Conservation (phyloP, 2,329 filamentous ascomycete species). For the Xylariaceae sp. region DNA sequence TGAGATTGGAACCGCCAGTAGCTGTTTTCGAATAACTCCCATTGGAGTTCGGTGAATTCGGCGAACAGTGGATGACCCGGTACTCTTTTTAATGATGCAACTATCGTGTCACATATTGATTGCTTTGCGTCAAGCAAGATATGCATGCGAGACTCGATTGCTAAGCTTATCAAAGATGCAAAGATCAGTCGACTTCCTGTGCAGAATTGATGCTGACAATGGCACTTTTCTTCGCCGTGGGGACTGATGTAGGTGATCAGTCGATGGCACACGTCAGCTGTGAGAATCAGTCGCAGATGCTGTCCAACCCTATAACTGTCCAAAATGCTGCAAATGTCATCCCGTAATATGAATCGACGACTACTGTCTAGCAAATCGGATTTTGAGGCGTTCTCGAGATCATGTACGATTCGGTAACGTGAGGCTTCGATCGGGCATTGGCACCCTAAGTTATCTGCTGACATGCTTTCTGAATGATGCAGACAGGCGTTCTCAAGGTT, state of each 20-base stretch:
- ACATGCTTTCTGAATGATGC: too few relatives aligned
- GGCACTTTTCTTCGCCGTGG: background rate
- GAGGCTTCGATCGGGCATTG: constrained; percentile 3
- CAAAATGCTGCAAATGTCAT: background rate
- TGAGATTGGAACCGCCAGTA: constrained; percentile 5
- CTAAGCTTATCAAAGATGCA: constrained; percentile 9
- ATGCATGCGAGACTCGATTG: constrained; percentile 4
- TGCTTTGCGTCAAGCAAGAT: background rate
- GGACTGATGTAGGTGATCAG: constrained; percentile 1
- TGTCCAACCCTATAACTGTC: background rate
- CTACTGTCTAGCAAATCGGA: constrained; percentile 1
- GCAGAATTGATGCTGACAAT: constrained; percentile 3
- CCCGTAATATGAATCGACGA: constrained; percentile 10
- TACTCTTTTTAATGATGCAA: too few relatives aligned
- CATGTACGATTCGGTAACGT: constrained; percentile 5
- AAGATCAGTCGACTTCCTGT: constrained; percentile 15
- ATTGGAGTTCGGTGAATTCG: constrained; percentile 5
- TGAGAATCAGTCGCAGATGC: background rate
- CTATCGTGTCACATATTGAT: constrained; percentile 1
- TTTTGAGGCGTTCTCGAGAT: constrained; percentile 3
- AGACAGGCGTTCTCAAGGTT: too few relatives aligned
- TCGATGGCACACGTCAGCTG: background rate
- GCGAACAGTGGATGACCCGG: too few relatives aligned
- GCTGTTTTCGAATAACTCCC: constrained; percentile 4
- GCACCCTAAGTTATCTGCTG: background rate